These are phyloP conservation scores for Candida parachauliodes DNA, from an alignment of 805 yeast species.

Conservation along the genomic window DNA sequence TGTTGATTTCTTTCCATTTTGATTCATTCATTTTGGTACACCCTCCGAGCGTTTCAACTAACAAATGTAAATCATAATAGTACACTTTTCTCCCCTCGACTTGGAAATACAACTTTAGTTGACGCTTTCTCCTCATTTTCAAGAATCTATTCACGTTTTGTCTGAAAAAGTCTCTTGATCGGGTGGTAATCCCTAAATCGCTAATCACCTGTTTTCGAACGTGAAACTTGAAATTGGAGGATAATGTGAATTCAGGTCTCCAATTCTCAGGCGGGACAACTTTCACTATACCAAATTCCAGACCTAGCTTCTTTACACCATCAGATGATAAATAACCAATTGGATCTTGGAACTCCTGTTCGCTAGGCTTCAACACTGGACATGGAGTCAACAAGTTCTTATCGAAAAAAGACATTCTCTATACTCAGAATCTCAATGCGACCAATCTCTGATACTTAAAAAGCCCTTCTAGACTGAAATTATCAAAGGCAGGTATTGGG, in stretches of 20 bases:
- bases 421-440: slow-evolving; percentile 6
- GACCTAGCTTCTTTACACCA: slow-evolving; percentile 40
- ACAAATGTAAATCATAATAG: slow-evolving; percentile 38
- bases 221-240: slow-evolving; percentile 55
- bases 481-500: too few relatives aligned
- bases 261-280: slow-evolving; percentile 51
- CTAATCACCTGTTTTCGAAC: slow-evolving; percentile 66
- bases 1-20: slow-evolving; percentile 23
- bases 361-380: slow-evolving; percentile 45
- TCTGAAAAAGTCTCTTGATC: slow-evolving; percentile 60
- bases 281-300: slow-evolving; percentile 49
- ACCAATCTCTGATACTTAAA: background rate
- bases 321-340: slow-evolving; percentile 44
- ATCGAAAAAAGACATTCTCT: slow-evolving; percentile 8
- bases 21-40: slow-evolving; percentile 13
- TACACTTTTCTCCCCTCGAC: slow-evolving; percentile 17
- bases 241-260: slow-evolving; percentile 54
- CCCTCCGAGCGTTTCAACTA: slow-evolving; percentile 26
- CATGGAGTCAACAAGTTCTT: slow-evolving; percentile 29
- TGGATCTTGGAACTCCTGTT: slow-evolving; percentile 46
- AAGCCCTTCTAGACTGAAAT: too few relatives aligned
- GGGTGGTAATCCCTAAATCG: slow-evolving; percentile 58
- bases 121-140: slow-evolving; percentile 39
- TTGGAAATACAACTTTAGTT: slow-evolving; percentile 19
- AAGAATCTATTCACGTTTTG: slow-evolving; percentile 59